Base-by-base conservation (phyloP, 2,329 filamentous ascomycete genomes). In the Trichocomaceae sp. region DNA sequence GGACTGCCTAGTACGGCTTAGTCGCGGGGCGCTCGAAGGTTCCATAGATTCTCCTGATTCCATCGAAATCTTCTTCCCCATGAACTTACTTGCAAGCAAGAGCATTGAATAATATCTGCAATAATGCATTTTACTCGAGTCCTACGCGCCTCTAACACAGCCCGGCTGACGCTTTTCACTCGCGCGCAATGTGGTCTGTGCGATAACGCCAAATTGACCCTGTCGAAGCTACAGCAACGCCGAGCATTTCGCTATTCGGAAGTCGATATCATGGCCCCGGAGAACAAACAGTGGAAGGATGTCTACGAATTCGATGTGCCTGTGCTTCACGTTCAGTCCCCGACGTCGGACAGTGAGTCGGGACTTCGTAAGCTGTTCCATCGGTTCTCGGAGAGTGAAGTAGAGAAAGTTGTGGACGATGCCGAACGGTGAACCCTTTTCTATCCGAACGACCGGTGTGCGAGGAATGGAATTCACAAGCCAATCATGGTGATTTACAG, bases 251-350 rank as follows among this genome's bases (percentile, higher is more conserved):
- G 78, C 55, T 84, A 83, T 63, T 61, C 74, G 2, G 81, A 85
- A 66, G 70, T 83, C 56, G 77, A 85, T 61, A 80, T 85, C 51
- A 82, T 83, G 77, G 72, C 72, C 3, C 66, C 73, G 0, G 73
- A 69, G 3, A 77, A 83, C 50, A 72, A 79, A 58, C 68, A 74
- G 49, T 85, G 83, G 83, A 84, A 77, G 61, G 70, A 76, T 55
- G 67, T 82, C 15, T 85, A 85, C 61, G 82, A 84, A 48, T 84
- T 84, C 57, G 83, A 85, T 62, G 82, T 82, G 2, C 83, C 83
- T 0, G 83, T 85, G 58, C 73, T 85, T 29, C 83, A 85, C 63
- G 72, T 84, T 42, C 79, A 77, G 79, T 31, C 45, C 66, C 65
- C 70, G 9, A 66, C 74, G 37, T 73, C 76, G 2, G 66, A 73